Evolutionary conservation across 2,329 filamentous ascomycete genomes (phyloP).

Genomic region (Pyrenochaeta sp.): DNA sequence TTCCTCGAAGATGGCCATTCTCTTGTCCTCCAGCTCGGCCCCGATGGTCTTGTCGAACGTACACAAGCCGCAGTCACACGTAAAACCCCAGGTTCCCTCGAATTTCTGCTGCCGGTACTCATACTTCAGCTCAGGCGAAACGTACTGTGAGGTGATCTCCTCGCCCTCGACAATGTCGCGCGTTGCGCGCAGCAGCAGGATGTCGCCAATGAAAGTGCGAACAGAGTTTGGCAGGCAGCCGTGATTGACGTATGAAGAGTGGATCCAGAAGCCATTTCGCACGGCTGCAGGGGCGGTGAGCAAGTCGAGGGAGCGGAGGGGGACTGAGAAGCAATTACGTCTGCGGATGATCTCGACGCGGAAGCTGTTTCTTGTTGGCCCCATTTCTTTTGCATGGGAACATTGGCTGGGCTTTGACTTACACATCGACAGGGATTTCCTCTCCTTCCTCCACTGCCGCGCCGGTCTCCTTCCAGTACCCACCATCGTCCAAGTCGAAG

Average conservation of each 20-base stretch:
- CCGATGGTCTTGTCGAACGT: conserved; percentile 13
- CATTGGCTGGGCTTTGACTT: conserved; percentile 1
- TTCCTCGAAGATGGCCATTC: conserved; percentile 24
- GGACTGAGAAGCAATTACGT: conserved; percentile 56
- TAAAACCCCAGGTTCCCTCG: conserved; percentile 26
- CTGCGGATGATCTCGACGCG: conserved; percentile 54
- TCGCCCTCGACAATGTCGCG: conserved; percentile 34
- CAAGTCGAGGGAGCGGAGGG: conserved; percentile 24
- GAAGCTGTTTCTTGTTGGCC: conserved; percentile 39
- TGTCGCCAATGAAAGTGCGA: conserved; percentile 50
- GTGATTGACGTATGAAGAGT: conserved; percentile 53
- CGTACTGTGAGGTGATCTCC: conserved; percentile 33
- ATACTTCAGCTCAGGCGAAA: conserved; percentile 29
- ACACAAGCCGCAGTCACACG: conserved; percentile 30
- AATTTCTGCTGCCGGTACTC: conserved; percentile 22
- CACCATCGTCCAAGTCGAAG: conserved; percentile 48
- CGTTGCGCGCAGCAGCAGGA: conserved; percentile 51
- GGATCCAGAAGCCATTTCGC: conserved; percentile 50
- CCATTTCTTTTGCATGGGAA: background rate
- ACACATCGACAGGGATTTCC: conserved; percentile 52
- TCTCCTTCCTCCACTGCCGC: conserved; percentile 42
- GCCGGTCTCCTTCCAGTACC: conserved; percentile 30
- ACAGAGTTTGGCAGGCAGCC: conserved; percentile 50
- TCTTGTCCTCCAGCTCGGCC: conserved; percentile 8
- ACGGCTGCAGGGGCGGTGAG: conserved; percentile 20